Conservation (phyloP, 306 rosid genomes). For the Quercus bicolor region DNA sequence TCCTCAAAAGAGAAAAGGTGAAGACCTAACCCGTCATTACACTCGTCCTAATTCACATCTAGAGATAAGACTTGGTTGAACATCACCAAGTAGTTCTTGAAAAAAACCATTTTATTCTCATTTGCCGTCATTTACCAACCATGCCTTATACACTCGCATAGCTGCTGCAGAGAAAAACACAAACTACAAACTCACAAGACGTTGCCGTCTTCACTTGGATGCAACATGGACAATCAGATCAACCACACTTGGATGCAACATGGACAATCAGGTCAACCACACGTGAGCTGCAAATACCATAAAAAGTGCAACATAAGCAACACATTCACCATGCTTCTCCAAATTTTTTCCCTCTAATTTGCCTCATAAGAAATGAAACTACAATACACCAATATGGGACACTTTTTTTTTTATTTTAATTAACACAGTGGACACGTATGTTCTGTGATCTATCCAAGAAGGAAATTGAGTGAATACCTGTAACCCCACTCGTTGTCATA, state of each 20-base stretch:
- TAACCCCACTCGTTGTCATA: constrained; percentile 83
- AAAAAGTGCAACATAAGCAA: neutral
- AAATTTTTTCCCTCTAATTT: too few species aligned
- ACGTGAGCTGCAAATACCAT: constrained; percentile 51
- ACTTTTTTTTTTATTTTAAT: too few species aligned
- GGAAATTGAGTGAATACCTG: constrained; percentile 37
- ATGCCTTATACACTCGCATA: neutral
- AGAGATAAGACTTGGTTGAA: neutral
- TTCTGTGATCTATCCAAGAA: neutral
- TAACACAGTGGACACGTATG: too few species aligned
- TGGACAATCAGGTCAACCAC: constrained; percentile 58
- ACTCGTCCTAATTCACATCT: neutral
- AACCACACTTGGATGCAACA: constrained; percentile 45
- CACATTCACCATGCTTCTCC: neutral
- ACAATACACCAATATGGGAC: neutral
- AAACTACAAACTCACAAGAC: neutral
- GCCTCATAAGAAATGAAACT: too few species aligned
- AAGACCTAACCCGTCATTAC: neutral
- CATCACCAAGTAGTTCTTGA: neutral
- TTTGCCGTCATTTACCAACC: neutral
- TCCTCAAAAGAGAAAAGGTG: neutral
- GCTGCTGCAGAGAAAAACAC: neutral
- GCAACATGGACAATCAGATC: constrained; percentile 52
- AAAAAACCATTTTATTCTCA: constrained; percentile 1
- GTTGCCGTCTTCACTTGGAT: constrained; percentile 4